Conservation (phyloP, 495 filamentous ascomycete genomes). For the Penicillium turbatum region DNA sequence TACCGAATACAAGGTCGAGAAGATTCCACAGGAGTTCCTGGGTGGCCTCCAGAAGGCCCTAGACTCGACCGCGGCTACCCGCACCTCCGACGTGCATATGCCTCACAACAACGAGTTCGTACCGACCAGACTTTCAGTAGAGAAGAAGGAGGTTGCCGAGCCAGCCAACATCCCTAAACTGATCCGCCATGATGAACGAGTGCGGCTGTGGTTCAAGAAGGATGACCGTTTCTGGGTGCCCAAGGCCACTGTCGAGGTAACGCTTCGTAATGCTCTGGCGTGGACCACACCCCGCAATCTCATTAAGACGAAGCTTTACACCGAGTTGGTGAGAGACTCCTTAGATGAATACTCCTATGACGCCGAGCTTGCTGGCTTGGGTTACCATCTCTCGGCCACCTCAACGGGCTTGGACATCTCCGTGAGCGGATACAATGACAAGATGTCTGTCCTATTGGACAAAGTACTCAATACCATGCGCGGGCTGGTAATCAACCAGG, state of each 20-base stretch:
- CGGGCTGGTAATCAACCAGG: constrained; percentile 73
- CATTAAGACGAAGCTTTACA: constrained; percentile 77
- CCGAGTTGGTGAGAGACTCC: constrained; percentile 82
- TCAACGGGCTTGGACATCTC: constrained; percentile 72
- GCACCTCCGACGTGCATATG: constrained; percentile 71
- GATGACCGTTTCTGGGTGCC: constrained; percentile 99
- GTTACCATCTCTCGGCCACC: constrained; percentile 71
- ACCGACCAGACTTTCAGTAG: constrained; percentile 86
- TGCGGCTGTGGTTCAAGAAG: constrained; percentile 97
- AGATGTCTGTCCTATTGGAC: constrained; percentile 84
- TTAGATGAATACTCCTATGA: constrained; percentile 95
- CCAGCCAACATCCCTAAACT: constrained; percentile 73
- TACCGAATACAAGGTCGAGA: constrained; percentile 84
- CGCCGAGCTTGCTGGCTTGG: constrained; percentile 86
- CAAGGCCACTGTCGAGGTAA: constrained; percentile 80
- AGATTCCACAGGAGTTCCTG: constrained; percentile 74
- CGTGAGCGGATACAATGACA: constrained; percentile 92
- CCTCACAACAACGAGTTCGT: constrained; percentile 96
- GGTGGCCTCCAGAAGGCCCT: constrained; percentile 61
- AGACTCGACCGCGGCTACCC: constrained; percentile 49
- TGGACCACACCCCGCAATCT: constrained; percentile 71
- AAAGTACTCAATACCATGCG: constrained; percentile 87
- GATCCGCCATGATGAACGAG: constrained; percentile 77
- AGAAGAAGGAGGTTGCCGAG: constrained; percentile 80
- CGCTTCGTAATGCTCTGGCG: constrained; percentile 71